Conservation (phyloP, 23 red algal genomes). For the Pyropia yezoensis region DNA sequence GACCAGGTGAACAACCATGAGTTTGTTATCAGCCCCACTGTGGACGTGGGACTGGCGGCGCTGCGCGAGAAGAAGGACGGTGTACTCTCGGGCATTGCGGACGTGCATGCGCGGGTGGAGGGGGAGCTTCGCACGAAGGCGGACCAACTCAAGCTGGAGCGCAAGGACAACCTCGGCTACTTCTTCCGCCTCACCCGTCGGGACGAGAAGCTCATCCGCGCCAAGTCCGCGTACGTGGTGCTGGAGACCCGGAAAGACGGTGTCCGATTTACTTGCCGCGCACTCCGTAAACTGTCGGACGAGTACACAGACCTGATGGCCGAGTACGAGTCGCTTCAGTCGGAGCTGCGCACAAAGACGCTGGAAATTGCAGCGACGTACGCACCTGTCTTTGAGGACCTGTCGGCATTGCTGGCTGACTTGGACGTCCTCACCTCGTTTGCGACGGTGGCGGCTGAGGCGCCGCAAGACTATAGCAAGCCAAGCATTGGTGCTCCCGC, state of each 20-base stretch:
- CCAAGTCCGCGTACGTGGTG: constrained; percentile 55
- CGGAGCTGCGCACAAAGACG: constrained; percentile 54
- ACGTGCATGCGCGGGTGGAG: constrained; percentile 33
- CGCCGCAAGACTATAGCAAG: constrained; percentile 22
- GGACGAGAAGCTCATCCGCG: constrained; percentile 86
- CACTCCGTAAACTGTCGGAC: constrained; percentile 31
- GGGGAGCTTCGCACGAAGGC: constrained; percentile 17
- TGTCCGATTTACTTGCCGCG: constrained; percentile 68
- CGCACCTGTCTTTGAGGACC: constrained; percentile 48
- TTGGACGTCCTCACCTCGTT: constrained; percentile 84
- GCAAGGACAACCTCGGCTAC: constrained; percentile 77
- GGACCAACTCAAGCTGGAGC: constrained; percentile 83
- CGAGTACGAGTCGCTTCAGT: constrained; percentile 52
- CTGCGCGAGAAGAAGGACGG: constrained; percentile 54
- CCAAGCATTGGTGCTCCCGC: constrained; percentile 24
- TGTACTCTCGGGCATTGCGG: constrained; percentile 35
- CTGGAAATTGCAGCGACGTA: constrained; percentile 75
- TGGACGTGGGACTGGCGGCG: constrained; percentile 42
- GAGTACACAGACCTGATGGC: constrained; percentile 38
- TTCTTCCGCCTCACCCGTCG: constrained; percentile 76
- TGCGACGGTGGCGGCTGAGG: constrained; percentile 42
- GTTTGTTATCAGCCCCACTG: constrained; percentile 68
- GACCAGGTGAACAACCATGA: constrained; percentile 80
- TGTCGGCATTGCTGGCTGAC: constrained; percentile 38
- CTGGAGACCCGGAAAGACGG: constrained; percentile 94